Percentiles rank a stretch among this genome's conserved stretches.
Conservation (phyloP, 2,329 filamentous ascomycete genomes). For the Cytospora mali region DNA sequence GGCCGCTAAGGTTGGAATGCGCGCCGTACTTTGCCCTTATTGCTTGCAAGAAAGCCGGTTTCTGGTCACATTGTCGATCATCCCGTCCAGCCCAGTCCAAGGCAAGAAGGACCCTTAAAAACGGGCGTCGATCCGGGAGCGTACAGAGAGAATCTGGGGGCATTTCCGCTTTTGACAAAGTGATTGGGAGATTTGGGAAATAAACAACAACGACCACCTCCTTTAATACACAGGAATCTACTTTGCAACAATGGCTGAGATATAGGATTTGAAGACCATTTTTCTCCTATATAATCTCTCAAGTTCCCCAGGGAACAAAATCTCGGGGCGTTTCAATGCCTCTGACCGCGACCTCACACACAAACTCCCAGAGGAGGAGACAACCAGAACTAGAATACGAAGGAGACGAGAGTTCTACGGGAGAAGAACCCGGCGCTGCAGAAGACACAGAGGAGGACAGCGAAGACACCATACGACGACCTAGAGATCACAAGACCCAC, state of each 20-base stretch:
- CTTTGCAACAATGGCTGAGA: not conserved
- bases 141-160: not conserved
- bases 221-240: not conserved
- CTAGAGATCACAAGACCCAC: not conserved
- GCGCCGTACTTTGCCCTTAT: not conserved
- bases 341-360: slow-evolving; percentile 8
- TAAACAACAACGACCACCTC: not conserved
- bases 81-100: too few relatives aligned
- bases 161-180: not conserved
- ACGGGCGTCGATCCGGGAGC: not conserved
- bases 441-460: slow-evolving; percentile 9
- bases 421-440: not conserved
- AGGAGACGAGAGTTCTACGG: not conserved
- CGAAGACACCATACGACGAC: not conserved
- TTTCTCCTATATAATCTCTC: not conserved
- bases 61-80: slow-evolving; percentile 10
- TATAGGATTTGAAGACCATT: not conserved
- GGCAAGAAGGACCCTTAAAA: not conserved
- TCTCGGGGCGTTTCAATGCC: slow-evolving; percentile 15
- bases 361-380: slow-evolving; percentile 12
- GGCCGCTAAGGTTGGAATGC: not conserved
- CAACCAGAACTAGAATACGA: slow-evolving; percentile 1
- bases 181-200: not conserved
- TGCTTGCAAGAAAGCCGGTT: slow-evolving; percentile 12
- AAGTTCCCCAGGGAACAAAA: not conserved